A percentile compares a stretch with the other conserved stretches of the same genome.
These are phyloP conservation scores for Cladosporium phlei DNA, from an alignment of 2,329 filamentous ascomycete genomes.

Conservation along the genomic window DNA sequence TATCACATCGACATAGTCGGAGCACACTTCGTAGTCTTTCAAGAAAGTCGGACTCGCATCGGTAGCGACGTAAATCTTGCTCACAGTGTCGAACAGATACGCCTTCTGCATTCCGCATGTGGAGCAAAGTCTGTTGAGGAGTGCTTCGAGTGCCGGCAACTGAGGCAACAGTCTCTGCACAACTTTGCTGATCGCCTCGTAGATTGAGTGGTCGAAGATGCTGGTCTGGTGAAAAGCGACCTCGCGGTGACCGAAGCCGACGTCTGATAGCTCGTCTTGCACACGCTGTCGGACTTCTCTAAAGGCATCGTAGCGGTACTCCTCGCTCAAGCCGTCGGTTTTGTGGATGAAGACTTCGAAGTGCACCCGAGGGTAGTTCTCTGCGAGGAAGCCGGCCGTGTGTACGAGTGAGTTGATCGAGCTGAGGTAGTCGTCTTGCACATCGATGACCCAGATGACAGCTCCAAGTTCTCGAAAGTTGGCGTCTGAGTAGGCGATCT, in stretches of 20 bases:
- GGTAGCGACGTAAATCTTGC: slow-evolving; percentile 97
- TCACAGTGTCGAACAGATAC: slow-evolving; percentile 94
- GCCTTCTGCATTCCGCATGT: slow-evolving; percentile 96
- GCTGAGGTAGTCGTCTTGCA: slow-evolving; percentile 95
- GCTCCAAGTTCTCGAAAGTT: slow-evolving; percentile 94
- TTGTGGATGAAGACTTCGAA: slow-evolving; percentile 99
- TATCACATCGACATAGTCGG: slow-evolving; percentile 97
- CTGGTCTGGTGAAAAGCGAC: slow-evolving; percentile 94
- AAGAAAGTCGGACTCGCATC: slow-evolving; percentile 91
- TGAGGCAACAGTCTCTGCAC: slow-evolving; percentile 96
- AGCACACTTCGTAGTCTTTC: slow-evolving; percentile 95
- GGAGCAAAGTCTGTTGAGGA: slow-evolving; percentile 89
- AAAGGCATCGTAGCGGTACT: slow-evolving; percentile 93
- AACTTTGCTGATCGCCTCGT: slow-evolving; percentile 96
- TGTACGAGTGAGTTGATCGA: slow-evolving; percentile 80
- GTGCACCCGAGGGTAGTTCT: slow-evolving; percentile 87
- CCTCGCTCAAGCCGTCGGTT: slow-evolving; percentile 93
- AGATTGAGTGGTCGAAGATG: slow-evolving; percentile 98
- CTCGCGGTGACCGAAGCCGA: slow-evolving; percentile 86
- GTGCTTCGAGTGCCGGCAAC: slow-evolving; percentile 82
- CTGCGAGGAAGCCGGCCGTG: slow-evolving; percentile 83
- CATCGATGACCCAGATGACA: slow-evolving; percentile 97
- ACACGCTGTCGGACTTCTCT: slow-evolving; percentile 95
- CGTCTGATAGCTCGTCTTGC: slow-evolving; percentile 89
- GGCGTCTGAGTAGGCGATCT: slow-evolving; percentile 76